Conservation (phyloP, 2,329 filamentous ascomycete genomes). For the Diaporthe humulicola region DNA sequence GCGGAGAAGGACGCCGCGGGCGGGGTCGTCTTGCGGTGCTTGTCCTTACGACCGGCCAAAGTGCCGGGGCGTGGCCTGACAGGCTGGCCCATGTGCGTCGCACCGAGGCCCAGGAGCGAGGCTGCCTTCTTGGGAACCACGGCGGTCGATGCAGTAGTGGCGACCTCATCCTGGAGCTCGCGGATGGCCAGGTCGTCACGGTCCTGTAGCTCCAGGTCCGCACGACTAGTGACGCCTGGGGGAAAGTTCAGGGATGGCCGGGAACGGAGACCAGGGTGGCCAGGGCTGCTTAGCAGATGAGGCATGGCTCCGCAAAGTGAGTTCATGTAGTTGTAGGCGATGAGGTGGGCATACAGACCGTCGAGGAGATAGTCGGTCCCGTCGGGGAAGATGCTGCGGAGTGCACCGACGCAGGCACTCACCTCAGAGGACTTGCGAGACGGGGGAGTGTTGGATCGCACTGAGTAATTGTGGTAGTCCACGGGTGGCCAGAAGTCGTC, state of each 20-base stretch:
- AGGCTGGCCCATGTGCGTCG: constrained; percentile 42
- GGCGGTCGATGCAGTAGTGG: constrained; percentile 36
- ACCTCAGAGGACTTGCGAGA: constrained; percentile 9
- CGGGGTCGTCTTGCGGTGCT: constrained; percentile 38
- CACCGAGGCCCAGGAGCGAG: constrained; percentile 61
- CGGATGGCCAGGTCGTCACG: constrained; percentile 34
- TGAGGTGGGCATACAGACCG: constrained; percentile 69
- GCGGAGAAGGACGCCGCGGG: constrained; percentile 3
- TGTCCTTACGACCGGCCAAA: constrained; percentile 40
- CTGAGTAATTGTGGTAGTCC: constrained; percentile 19
- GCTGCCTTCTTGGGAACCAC: constrained; percentile 67
- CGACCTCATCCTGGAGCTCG: constrained; percentile 42
- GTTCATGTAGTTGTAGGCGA: constrained; percentile 70
- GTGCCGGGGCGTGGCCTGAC: constrained; percentile 28
- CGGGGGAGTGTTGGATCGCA: constrained; percentile 10
- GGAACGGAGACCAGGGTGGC: constrained; percentile 5
- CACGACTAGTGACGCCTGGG: constrained; percentile 40
- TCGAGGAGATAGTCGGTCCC: constrained; percentile 70
- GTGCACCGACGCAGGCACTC: constrained; percentile 42
- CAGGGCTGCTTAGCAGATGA: not conserved
- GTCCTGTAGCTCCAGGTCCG: constrained; percentile 38
- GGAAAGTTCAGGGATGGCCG: constrained; percentile 29
- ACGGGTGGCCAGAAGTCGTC: constrained; percentile 19
- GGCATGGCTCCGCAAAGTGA: constrained; percentile 48
- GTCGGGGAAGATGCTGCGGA: constrained; percentile 66